phyloP scores from a whole-genome alignment of 2,329 filamentous ascomycete genomes.

The Aureobasidium sp. region DNA sequence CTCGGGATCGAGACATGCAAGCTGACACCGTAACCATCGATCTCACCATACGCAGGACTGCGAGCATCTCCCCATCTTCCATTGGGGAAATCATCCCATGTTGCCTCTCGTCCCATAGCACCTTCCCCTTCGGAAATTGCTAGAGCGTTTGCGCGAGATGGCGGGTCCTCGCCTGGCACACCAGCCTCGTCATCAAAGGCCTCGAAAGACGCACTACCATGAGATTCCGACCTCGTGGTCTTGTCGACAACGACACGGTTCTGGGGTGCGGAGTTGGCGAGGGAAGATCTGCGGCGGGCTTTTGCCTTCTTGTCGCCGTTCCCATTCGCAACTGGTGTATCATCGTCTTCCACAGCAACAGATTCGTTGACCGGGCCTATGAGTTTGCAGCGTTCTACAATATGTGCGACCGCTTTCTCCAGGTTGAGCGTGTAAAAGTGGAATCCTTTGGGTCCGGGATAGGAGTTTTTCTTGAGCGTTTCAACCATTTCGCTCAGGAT shows the following conservation, averaged over 20 bases:
- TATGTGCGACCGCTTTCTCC: slow-evolving; percentile 91
- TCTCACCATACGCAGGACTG: slow-evolving; percentile 89
- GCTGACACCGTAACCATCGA: slow-evolving; percentile 96
- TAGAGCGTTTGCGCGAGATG: slow-evolving; percentile 64
- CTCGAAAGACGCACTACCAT: slow-evolving; percentile 45
- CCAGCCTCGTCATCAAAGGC: slow-evolving; percentile 68
- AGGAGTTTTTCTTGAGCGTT: slow-evolving; percentile 58
- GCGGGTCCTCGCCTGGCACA: slow-evolving; percentile 57
- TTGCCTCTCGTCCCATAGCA: slow-evolving; percentile 80
- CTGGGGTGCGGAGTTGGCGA: slow-evolving; percentile 72
- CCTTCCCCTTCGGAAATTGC: slow-evolving; percentile 93
- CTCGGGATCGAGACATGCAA: slow-evolving; percentile 81
- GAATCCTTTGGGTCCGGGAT: slow-evolving; percentile 62
- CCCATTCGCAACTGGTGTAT: slow-evolving; percentile 20
- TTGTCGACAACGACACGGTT: slow-evolving; percentile 70
- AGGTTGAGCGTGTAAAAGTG: slow-evolving; percentile 97
- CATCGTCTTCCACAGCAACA: slow-evolving; percentile 35
- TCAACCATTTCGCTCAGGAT: slow-evolving; percentile 78
- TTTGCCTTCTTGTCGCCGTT: slow-evolving; percentile 19
- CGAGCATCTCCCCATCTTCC: slow-evolving; percentile 90
- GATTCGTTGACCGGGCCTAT: slow-evolving; percentile 50
- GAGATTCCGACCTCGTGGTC: slow-evolving; percentile 48
- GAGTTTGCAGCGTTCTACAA: slow-evolving; percentile 75
- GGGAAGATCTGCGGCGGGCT: slow-evolving; percentile 57
- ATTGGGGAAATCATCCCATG: slow-evolving; percentile 98